Percentiles rank a stretch among this genome's conserved stretches.
Evolutionary conservation across 106 monocot genomes (phyloP).

Genomic region (Triglochin maritima): DNA sequence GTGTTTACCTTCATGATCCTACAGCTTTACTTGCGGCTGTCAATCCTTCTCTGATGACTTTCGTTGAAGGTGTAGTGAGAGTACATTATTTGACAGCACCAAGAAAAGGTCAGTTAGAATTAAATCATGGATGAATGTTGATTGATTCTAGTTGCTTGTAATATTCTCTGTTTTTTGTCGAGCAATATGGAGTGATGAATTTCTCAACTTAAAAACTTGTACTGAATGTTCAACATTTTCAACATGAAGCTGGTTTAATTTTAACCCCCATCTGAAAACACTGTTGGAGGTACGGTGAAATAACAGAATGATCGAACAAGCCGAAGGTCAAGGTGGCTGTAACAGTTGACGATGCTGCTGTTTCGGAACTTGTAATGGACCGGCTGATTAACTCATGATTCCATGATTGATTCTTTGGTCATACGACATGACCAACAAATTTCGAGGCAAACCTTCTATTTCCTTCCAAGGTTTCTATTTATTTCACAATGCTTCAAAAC

Average conservation of each 20-base stretch:
- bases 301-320: slow-evolving; percentile 69
- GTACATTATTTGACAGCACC: slow-evolving; percentile 83
- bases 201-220: too few relatives aligned
- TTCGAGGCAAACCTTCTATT: too few relatives aligned
- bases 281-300: slow-evolving; percentile 31
- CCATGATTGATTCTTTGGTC: not conserved
- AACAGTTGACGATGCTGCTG: slow-evolving; percentile 70
- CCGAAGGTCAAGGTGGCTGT: slow-evolving; percentile 89
- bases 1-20: slow-evolving; percentile 95
- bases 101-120: slow-evolving; percentile 55
- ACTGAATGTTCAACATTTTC: not conserved
- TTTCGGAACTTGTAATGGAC: slow-evolving; percentile 60
- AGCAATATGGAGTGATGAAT: not conserved
- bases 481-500: too few relatives aligned
- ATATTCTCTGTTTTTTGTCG: not conserved
- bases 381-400: slow-evolving; percentile 47
- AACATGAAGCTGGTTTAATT: not conserved
- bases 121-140: not conserved
- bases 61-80: slow-evolving; percentile 76
- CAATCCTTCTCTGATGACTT: slow-evolving; percentile 86
- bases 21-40: slow-evolving; percentile 77
- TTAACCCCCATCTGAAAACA: too few relatives aligned
- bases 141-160: not conserved
- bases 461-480: too few relatives aligned
- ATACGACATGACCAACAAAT: too few relatives aligned